phyloP scores from a whole-genome alignment of 257 asterid species.

The Solanum lycopersicoides region DNA sequence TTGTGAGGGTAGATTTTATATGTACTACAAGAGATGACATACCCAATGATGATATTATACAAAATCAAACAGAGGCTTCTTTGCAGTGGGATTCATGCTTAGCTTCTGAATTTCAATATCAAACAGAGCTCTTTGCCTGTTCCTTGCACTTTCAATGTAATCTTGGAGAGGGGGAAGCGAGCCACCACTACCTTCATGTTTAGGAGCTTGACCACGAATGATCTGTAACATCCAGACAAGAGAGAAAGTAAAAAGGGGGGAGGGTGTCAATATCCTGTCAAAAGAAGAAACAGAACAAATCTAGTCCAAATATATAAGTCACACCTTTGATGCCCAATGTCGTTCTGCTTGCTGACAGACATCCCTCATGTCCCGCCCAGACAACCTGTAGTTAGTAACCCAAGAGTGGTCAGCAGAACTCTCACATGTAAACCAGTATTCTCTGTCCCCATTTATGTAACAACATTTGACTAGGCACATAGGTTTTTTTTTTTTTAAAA shows the following conservation, averaged over 20 bases:
- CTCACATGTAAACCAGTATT: not conserved
- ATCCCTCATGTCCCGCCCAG: conserved; percentile 87
- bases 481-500: not conserved
- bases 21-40: not conserved
- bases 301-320: not conserved
- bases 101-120: conserved; percentile 22
- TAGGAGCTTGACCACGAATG: conserved; percentile 56
- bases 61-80: conserved; percentile 61
- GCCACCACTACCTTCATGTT: conserved; percentile 20
- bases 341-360: conserved; percentile 98
- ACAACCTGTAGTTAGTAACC: conserved; percentile 46
- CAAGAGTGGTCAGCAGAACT: not conserved
- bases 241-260: not conserved
- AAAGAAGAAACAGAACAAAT: not conserved
- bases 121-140: conserved; percentile 32
- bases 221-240: conserved; percentile 24
- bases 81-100: conserved; percentile 26
- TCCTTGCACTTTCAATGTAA: conserved; percentile 45
- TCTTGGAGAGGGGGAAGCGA: conserved; percentile 66
- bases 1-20: not conserved
- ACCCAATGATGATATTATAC: conserved; percentile 13
- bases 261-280: not conserved
- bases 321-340: conserved; percentile 97
- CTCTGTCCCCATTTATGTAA: not conserved
- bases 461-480: not conserved